Conservation (phyloP, 2,329 filamentous ascomycete genomes). For the Diatrype stigma region DNA sequence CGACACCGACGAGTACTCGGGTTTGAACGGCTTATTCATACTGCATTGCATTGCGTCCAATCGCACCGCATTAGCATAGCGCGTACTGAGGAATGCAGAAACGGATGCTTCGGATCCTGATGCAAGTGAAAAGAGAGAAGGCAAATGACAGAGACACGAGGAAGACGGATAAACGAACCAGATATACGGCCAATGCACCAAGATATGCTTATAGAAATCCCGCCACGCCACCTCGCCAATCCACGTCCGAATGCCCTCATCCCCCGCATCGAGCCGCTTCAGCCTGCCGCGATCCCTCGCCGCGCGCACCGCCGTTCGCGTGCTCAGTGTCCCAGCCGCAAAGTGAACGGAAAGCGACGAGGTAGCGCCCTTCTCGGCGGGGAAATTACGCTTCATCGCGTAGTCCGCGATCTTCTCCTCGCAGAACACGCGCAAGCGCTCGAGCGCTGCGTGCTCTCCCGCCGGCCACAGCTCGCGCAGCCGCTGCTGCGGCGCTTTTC, state of each 20-base stretch:
- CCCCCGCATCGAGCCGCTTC: conserved; percentile 62
- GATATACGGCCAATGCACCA: conserved; percentile 80
- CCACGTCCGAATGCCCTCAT: conserved; percentile 65
- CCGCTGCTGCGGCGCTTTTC: conserved; percentile 50
- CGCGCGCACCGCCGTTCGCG: conserved; percentile 63
- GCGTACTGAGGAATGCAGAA: too few species aligned
- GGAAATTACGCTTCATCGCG: conserved; percentile 60
- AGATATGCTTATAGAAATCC: conserved; percentile 83
- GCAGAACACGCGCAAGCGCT: conserved; percentile 63
- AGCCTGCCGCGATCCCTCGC: conserved; percentile 43
- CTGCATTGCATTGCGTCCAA: conserved; percentile 18
- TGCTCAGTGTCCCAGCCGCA: conserved; percentile 61
- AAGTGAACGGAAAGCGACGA: conserved; percentile 70
- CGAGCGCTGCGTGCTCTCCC: conserved; percentile 67
- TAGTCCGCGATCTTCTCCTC: conserved; percentile 61
- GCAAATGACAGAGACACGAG: too few species aligned
- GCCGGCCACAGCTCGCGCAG: conserved; percentile 64
- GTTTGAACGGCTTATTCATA: conserved; percentile 67
- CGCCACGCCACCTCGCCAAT: conserved; percentile 82
- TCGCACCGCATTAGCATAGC: conserved; percentile 3
- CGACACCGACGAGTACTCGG: conserved; percentile 73
- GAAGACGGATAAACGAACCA: conserved; percentile 46
- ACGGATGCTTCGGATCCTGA: too few species aligned
- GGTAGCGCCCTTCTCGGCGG: conserved; percentile 54
- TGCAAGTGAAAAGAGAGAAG: too few species aligned